Evolutionary conservation across 2,329 filamentous ascomycete species (phyloP), one percentile per base, ranked within the genome.

Genomic region (Seiridium unicorne): DNA sequence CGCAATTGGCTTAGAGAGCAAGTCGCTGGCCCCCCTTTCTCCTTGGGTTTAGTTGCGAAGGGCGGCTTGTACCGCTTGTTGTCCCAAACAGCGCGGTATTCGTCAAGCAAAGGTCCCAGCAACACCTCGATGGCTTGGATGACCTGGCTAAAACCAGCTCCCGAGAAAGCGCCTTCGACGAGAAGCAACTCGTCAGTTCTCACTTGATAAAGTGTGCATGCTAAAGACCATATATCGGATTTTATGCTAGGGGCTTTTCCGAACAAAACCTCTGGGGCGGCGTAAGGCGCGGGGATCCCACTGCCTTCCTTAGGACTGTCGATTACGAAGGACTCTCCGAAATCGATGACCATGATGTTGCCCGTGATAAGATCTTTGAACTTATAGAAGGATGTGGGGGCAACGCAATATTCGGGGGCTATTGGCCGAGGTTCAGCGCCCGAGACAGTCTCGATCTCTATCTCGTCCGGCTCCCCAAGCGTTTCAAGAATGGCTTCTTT

Each of bases 121-220:
- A 59, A 40, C 11, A 35, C 36, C 46, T 59, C 58, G 18, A 55
- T 31, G n/a, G 44, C 31, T 26, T 55, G 40, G 38, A 48, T 51
- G 0, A 44, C 13, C 4, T 18, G 11, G 5, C 36, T 35, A 26
- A 55, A 32, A 35, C 44, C 40, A 4, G 51, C 58, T 7, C 53
- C 36, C 3, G 8, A 9, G 13, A 10, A 9, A 13, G 26, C 7
- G 3, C 38, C 26, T 3, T 36, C 18, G 46, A 7, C 46, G 46
- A 48, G 46, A 6, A 48, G n/a, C n/a, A 48, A 7, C 13, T 48
- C 46, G 13, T 48, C 26, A 48, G 8, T 48, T 18, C 26, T n/a
- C 13, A 48, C 26, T 7, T 48, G 11, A n/a, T 48, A 48, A 9
- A 53, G 5, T 9, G 34, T 53, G 34, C 49, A 53, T 7, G 49